These are phyloP conservation scores for Rhynchospora tenuis DNA, from an alignment of 176 grass and related monocot species.

Conservation along the genomic window DNA sequence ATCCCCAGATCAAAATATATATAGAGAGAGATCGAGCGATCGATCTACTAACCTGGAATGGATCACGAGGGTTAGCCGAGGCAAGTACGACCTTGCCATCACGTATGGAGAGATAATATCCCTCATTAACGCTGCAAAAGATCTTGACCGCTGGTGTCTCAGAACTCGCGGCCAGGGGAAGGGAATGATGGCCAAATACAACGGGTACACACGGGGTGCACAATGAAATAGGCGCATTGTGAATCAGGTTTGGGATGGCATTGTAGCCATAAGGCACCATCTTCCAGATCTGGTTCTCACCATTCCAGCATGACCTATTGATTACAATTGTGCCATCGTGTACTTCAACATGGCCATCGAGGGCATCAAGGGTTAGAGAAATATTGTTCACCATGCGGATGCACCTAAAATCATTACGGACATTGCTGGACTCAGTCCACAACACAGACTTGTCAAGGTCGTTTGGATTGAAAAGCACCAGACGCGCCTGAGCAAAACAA, in stretches of 20 bases:
- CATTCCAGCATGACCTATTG: constrained; percentile 75
- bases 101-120: constrained; percentile 55
- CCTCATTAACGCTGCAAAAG: constrained; percentile 68
- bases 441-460: constrained; percentile 59
- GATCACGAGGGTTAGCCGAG: constrained; percentile 56
- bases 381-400: constrained; percentile 85
- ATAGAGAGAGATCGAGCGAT: neutral
- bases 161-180: neutral
- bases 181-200: neutral
- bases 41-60: constrained; percentile 26
- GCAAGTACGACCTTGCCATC: constrained; percentile 48
- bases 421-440: constrained; percentile 78
- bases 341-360: constrained; percentile 54
- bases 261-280: constrained; percentile 64
- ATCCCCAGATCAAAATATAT: neutral
- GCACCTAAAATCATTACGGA: constrained; percentile 71
- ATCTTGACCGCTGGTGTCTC: constrained; percentile 60
- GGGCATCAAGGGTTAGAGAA: constrained; percentile 60
- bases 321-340: constrained; percentile 53
- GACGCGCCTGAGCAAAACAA: constrained; percentile 40
- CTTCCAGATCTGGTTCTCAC: constrained; percentile 93
- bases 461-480: constrained; percentile 48
- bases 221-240: neutral
- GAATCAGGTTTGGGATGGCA: constrained; percentile 17
- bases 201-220: neutral